Base-by-base conservation (phyloP, 176 grass and related monocot species). In the Stipa capillata region DNA sequence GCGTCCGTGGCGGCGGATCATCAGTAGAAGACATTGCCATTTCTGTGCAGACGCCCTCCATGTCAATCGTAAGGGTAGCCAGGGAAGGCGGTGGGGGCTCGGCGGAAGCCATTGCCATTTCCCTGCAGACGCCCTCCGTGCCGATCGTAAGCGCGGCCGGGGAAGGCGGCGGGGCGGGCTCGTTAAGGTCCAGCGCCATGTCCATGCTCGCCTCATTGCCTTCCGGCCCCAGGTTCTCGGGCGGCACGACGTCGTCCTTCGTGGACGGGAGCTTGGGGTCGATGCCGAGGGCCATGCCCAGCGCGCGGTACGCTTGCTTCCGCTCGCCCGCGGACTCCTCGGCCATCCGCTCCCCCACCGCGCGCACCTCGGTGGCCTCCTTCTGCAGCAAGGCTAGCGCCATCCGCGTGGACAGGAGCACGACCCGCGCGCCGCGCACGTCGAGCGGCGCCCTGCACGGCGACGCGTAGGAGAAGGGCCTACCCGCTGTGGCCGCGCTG, bases 371-470 rank as follows among this genome's bases (percentile, higher is more conserved):
- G 1, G 31, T 43, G 7, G 69, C 82, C 6, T 75, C 83, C 10
- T 63, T 76, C 9, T 27, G 21, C 48, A 90, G 66, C 15, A 79
- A 21, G 7, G 43, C 18, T 0, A 87, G 62, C 13, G 92, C 73
- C n/a, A 92, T 28, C 23, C 70, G 72, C 7, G 80, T 47, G 0
- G 68, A 86, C 2, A 91, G 36, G n/a, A 92, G 21, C 9, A 89
- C 4, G 32, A 86, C 83, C 25, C 53, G 69, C 33, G 80, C 63
- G 1, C 10, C 67, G 16, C 44, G 65, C 25, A 23, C 18, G 57
- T 83, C 62, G 58, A 76, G 57, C 50, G 47, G 75, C 35, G 18
- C 29, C 3, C 39, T 11, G 66, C 75, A 29, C 34, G 66, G 62
- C 1, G 81, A 31, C n/a, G 51, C 73, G 52, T 84, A 86, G 27